Evolutionary conservation across 306 rosid genomes (phyloP), one percentile per base, ranked within the genome.

Genomic region (Adenanthera pavonina): DNA sequence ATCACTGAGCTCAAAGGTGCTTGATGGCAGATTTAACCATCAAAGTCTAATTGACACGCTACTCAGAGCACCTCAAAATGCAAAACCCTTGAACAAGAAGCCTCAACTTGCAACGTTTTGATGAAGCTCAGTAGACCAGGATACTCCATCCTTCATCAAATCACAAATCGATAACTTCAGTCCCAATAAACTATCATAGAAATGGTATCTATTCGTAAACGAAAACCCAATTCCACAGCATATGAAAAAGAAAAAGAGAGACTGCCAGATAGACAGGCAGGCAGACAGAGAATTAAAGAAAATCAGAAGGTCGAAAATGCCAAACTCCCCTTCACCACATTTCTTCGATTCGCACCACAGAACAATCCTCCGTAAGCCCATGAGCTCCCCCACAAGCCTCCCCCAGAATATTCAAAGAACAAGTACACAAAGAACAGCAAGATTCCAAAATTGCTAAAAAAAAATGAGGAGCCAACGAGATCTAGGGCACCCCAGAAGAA

Each of bases 91-190:
- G 33, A 71, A 12, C 61, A 77, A 56, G 52, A 60, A 60, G 17
- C 38, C 40, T 8, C 8, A 54, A 84, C 54, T 70, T 8, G 65
- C 78, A 69, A 82, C 59, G n/a, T 34, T 85, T 38, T 73, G 77
- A 79, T 12, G 60, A 74, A 82, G 35, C 68, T 61, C 64, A 80
- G 43, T 66, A 72, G 83, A 83, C 83, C 83, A 84, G 70, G 66
- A 57, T 76, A 72, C 78, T 9, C 53, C 62, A 54, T 9, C 53
- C 25, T 47, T 30, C 40, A 25, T 30, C 17, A 13, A 59, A 25
- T 59, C 67, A 60, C 60, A 60, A 82, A 83, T 75, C 79, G 59
- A 75, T 71, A 79, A 75, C 79, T 83, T 52, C 80, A 73, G 68
- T 69, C 65, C 7, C 47, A 86, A 75, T 72, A 65, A 80, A 41